Evolutionary conservation across 192 early-diverging fungal species (phyloP).

Genomic region (Coemansia sp.): DNA sequence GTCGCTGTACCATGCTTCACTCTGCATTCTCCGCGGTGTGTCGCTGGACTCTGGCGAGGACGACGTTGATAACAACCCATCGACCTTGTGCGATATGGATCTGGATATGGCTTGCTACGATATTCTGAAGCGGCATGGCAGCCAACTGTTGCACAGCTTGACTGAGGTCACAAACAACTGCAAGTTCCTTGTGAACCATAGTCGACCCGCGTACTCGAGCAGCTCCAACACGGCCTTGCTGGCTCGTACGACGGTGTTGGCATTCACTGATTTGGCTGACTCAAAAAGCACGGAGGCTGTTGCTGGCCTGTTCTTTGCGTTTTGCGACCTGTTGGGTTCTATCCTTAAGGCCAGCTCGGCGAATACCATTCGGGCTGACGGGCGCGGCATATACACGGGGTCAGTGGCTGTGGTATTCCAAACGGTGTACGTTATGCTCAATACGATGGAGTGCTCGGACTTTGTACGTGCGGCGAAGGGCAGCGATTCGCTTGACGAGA

Average conservation of each 20-base stretch:
- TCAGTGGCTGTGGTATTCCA: conserved; percentile 34
- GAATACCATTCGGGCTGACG: background rate
- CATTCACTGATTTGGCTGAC: conserved; percentile 16
- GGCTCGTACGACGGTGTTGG: conserved; percentile 29
- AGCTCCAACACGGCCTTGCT: conserved; percentile 33
- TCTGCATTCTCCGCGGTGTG: conserved; percentile 25
- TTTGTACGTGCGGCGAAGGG: conserved; percentile 39
- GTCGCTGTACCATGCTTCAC: conserved; percentile 16
- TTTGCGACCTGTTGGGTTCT: conserved; percentile 41
- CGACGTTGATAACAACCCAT: background rate
- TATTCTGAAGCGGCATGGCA: conserved; percentile 34
- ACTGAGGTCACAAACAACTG: conserved; percentile 37
- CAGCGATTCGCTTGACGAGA: conserved; percentile 31
- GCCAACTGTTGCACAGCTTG: conserved; percentile 24
- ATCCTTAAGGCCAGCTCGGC: conserved; percentile 40
- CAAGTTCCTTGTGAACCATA: conserved; percentile 37
- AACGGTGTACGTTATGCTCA: conserved; percentile 49
- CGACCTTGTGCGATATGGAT: conserved; percentile 21
- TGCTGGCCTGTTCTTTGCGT: conserved; percentile 43
- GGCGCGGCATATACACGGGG: conserved; percentile 22
- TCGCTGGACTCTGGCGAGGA: conserved; percentile 17
- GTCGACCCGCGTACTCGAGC: conserved; percentile 40
- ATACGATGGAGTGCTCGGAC: conserved; percentile 39
- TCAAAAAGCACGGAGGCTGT: conserved; percentile 27
- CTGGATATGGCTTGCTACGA: conserved; percentile 44